phyloP scores from a whole-genome alignment of 1,139 yeast genomes.

The Pichia sp. region DNA sequence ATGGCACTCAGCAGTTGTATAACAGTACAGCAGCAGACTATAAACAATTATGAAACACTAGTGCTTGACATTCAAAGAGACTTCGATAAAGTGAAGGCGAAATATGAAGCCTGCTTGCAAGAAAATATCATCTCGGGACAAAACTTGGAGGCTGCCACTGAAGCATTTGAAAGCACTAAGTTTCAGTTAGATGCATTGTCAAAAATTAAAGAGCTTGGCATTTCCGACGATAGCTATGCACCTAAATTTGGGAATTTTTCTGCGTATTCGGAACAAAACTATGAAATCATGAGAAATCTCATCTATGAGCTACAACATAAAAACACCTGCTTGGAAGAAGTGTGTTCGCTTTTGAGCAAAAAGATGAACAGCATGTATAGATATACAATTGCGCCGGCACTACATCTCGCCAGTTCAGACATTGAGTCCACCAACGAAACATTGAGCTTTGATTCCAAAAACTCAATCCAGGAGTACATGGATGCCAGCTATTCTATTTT shows the following conservation, averaged over 20 bases:
- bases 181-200: conserved; percentile 1
- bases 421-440: background rate
- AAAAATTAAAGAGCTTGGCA: background rate
- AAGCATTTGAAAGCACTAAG: background rate
- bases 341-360: conserved; percentile 4
- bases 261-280: background rate
- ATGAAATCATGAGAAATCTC: background rate
- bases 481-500: conserved; percentile 6
- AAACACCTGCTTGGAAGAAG: conserved; percentile 9
- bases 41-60: conserved; percentile 2
- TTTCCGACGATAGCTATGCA: background rate
- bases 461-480: conserved; percentile 11
- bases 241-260: background rate
- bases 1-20: background rate
- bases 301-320: background rate
- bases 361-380: conserved; percentile 10
- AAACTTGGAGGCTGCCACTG: conserved; percentile 1
- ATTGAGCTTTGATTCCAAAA: conserved; percentile 6
- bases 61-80: background rate
- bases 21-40: background rate
- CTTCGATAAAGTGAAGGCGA: background rate
- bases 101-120: background rate
- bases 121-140: background rate
- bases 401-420: conserved; percentile 2
- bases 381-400: conserved; percentile 12